Conservation (phyloP, 2,329 filamentous ascomycete genomes). For the Alternaria tenuissima region DNA sequence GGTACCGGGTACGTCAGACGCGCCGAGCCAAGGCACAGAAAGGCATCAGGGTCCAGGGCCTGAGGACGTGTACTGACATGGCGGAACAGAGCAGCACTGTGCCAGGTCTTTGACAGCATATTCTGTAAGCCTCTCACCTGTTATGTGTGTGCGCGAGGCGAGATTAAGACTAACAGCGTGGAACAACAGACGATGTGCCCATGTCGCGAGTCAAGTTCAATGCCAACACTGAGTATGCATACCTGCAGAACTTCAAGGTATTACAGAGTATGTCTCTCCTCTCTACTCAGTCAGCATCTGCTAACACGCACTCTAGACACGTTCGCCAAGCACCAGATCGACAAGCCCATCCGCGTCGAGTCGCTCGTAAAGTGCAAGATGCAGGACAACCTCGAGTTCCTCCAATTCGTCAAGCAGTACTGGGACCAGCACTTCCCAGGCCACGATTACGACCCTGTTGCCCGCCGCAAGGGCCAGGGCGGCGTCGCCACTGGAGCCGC, state of each 20-base stretch:
- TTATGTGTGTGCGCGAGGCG: background rate
- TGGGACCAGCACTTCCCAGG: slow-evolving; percentile 99
- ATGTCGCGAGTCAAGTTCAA: slow-evolving; percentile 99
- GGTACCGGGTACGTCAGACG: slow-evolving; percentile 82
- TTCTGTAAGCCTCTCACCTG: slow-evolving; percentile 66
- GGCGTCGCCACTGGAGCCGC: slow-evolving; percentile 60
- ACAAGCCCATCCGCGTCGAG: slow-evolving; percentile 89
- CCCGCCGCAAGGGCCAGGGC: slow-evolving; percentile 79
- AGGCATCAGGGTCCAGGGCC: slow-evolving; percentile 13
- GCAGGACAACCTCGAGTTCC: slow-evolving; percentile 99
- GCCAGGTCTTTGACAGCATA: slow-evolving; percentile 98
- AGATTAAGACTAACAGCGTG: slow-evolving; percentile 14
- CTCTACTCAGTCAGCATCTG: too few species aligned
- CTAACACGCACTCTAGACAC: slow-evolving; percentile 64
- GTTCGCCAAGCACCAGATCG: slow-evolving; percentile 86
- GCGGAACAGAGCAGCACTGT: slow-evolving; percentile 79
- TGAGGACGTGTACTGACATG: slow-evolving; percentile 28
- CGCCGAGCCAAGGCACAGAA: slow-evolving; percentile 16
- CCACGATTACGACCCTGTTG: slow-evolving; percentile 92
- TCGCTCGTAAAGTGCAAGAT: slow-evolving; percentile 97
- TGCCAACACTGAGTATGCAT: slow-evolving; percentile 95
- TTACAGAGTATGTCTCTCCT: slow-evolving; percentile 77
- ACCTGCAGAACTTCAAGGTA: slow-evolving; percentile 98
- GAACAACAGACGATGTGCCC: slow-evolving; percentile 75
- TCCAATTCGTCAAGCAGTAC: slow-evolving; percentile 95